These are phyloP conservation scores for Capniomyces stellatus DNA, from an alignment of 371 early-diverging fungal species.

Conservation along the genomic window DNA sequence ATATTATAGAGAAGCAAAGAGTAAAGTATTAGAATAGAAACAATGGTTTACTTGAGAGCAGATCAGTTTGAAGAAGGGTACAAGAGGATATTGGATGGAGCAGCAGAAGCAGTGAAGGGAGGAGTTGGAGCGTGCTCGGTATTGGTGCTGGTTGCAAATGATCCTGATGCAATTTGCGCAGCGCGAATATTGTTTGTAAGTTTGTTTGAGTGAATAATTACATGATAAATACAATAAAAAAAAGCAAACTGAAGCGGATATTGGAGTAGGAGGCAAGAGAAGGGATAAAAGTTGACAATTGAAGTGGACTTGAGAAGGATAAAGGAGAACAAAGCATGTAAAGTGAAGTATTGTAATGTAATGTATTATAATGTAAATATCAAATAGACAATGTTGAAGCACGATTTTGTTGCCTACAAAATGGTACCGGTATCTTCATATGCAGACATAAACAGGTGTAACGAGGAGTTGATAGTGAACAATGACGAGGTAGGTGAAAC, in stretches of 20 bases:
- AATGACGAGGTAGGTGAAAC: conserved; percentile 1
- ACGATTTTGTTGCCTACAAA: conserved; percentile 55
- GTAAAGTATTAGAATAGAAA: not conserved
- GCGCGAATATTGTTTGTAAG: conserved; percentile 46
- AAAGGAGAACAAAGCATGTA: too few species aligned
- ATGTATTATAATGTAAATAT: too few species aligned
- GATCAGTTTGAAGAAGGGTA: conserved; percentile 22
- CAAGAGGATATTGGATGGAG: conserved; percentile 11
- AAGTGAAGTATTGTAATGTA: too few species aligned
- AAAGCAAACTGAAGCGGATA: too few species aligned
- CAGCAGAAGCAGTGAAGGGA: conserved; percentile 2
- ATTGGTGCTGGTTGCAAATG: conserved; percentile 58
- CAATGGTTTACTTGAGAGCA: conserved; percentile 21
- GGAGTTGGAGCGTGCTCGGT: conserved; percentile 10
- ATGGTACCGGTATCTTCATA: conserved; percentile 57
- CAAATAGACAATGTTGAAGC: conserved; percentile 36
- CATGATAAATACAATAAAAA: too few species aligned
- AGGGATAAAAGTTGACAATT: too few species aligned
- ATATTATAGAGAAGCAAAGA: too few species aligned
- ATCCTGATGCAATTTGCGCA: conserved; percentile 77
- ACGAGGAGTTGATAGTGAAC: conserved; percentile 27
- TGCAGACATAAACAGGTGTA: conserved; percentile 38
- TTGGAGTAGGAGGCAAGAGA: too few species aligned
- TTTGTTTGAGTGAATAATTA: too few species aligned
- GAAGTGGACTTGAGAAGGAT: too few species aligned